Base-by-base conservation (phyloP, 306 rosid genomes). In the Acmispon strigosus region DNA sequence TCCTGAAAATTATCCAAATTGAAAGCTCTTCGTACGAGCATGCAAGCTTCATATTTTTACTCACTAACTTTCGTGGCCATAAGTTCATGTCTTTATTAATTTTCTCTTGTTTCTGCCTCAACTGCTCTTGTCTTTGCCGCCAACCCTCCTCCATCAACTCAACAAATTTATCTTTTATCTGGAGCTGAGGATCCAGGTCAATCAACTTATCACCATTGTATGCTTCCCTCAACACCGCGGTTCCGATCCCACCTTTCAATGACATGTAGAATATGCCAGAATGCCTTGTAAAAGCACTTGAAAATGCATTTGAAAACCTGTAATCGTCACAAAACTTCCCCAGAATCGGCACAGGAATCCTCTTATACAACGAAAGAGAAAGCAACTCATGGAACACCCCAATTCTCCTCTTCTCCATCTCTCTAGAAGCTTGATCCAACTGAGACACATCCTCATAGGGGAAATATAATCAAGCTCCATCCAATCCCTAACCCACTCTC, bases 401-500 rank as follows among this genome's bases (percentile, higher is more conserved):
- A 71, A 76, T 66, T 0, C 76, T 47, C 66, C 86, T 75, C 81
- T 83, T 83, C 79, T 83, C 84, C 86, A 70, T 94, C 57, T 90
- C 95, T 10, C 80, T 78, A 0, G 95, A 87, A 11, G 86, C 77
- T 68, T 91, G 97, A 49, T 85, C 89, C 68, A 94, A 81, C 72
- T 77, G 76, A 0, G 86, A 80, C 29, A 72, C 88, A 63, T 91
- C 91, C 63, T 76, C 87, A 53, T 89, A 94, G 96, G 97, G 0
- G 97, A 94, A 0, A 89, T 20, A 39, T 87, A 87, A 45, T 86
- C 90, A 65, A 94, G 85, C 80, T 94, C 99, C 83, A 91, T 32
- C 92, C 96, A 94, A 78, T 91, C 99, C 89, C 96, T 87, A 10
- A 84, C 75, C 96, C 99, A 89, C 72, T 91, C 96, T 78, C 92